Evolutionary conservation across 805 yeast species (phyloP).

Genomic region (Ogataea sp.): DNA sequence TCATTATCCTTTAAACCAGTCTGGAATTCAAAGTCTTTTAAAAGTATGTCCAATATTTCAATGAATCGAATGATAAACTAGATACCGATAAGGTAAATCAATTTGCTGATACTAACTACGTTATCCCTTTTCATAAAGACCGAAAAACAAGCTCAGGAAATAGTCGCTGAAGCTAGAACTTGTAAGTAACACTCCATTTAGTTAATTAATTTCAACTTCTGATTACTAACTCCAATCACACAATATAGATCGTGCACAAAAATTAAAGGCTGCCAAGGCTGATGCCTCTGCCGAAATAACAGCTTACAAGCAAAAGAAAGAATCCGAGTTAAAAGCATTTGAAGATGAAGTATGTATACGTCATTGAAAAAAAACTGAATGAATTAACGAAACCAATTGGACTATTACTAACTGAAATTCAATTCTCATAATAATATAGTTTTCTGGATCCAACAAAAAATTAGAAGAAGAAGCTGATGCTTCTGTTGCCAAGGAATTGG

Average conservation of each 20-base stretch:
- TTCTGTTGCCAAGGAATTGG: constrained; percentile 62
- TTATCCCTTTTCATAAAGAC: no score
- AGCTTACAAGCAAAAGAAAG: constrained; percentile 78
- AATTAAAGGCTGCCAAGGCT: constrained; percentile 86
- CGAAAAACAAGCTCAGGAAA: constrained; percentile 95
- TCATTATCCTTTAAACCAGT: constrained; percentile 10
- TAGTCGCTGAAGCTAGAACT: constrained; percentile 87
- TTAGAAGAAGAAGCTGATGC: constrained; percentile 75
- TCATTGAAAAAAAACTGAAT: no score
- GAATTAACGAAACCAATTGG: no score
- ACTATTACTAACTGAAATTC: background rate
- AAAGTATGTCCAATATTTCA: constrained; percentile 31
- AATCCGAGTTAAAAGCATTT: constrained; percentile 64
- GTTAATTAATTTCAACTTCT: background rate
- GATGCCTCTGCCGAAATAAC: constrained; percentile 90
- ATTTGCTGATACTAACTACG: constrained; percentile 3
- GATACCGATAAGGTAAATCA: background rate
- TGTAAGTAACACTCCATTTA: constrained; percentile 36
- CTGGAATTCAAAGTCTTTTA: constrained; percentile 64
- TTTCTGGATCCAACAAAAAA: constrained; percentile 66
- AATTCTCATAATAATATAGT: constrained; percentile 14
- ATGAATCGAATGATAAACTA: background rate
- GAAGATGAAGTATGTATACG: constrained; percentile 47
- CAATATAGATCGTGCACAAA: constrained; percentile 66
- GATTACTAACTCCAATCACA: no score